Percentiles rank a stretch among this genome's conserved stretches.
Conservation (phyloP, 352 stramenopile species). For the Pythium sp. region DNA sequence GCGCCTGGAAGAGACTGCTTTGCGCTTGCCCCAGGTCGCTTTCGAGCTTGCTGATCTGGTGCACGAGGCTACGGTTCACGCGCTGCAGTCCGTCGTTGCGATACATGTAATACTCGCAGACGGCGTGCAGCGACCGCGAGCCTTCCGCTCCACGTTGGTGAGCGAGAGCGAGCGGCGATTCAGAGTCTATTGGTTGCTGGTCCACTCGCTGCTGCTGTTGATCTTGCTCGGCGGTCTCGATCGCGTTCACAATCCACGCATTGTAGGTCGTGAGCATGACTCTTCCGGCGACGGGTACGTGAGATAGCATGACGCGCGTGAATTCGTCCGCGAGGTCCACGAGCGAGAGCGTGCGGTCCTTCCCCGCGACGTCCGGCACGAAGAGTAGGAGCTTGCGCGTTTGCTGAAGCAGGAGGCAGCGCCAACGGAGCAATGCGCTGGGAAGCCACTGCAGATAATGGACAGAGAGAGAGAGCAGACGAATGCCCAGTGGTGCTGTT, state of each 20-base stretch:
- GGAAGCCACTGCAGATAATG: conserved; percentile 8
- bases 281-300: conserved; percentile 11
- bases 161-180: not conserved
- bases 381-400: not conserved
- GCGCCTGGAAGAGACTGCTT: conserved; percentile 11
- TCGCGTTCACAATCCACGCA: conserved; percentile 9
- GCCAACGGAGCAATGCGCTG: conserved; percentile 11
- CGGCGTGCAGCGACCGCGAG: not conserved
- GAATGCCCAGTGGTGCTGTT: not conserved
- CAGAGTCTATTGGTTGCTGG: not conserved
- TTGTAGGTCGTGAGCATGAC: conserved; percentile 18
- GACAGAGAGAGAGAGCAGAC: too few species aligned
- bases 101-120: conserved; percentile 15
- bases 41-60: conserved; percentile 17
- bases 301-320: not conserved
- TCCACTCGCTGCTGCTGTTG: not conserved
- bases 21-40: conserved; percentile 4
- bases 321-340: not conserved
- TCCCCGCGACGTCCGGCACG: not conserved
- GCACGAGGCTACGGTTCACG: conserved; percentile 15
- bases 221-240: not conserved
- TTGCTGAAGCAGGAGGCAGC: conserved; percentile 7
- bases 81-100: conserved; percentile 11
- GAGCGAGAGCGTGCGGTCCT: conserved; percentile 1
- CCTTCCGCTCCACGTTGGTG: not conserved